Evolutionary conservation across 805 yeast species (phyloP).

Genomic region (Barnettozyma sucrosica): DNA sequence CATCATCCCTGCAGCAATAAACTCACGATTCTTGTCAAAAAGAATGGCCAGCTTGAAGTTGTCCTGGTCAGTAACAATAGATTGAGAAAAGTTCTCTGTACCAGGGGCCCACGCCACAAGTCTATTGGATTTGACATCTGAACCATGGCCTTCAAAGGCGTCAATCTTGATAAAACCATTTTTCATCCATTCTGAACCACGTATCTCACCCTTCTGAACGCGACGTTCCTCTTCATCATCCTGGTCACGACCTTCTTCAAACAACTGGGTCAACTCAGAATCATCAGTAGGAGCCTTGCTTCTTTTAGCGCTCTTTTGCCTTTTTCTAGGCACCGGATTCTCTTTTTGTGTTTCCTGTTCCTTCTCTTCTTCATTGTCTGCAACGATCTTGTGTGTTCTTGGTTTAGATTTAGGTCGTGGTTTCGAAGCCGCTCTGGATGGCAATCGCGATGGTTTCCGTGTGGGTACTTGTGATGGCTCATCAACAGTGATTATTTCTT

Average conservation of each 20-base stretch:
- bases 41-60: constrained; percentile 57
- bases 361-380: not conserved
- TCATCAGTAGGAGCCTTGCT: not conserved
- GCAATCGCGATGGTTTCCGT: constrained; percentile 12
- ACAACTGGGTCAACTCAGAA: not conserved
- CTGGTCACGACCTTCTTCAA: constrained; percentile 18
- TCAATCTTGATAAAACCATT: constrained; percentile 37
- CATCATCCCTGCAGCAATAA: constrained; percentile 69
- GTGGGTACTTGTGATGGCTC: constrained; percentile 17
- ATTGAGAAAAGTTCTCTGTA: constrained; percentile 40
- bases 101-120: constrained; percentile 64
- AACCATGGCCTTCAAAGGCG: constrained; percentile 47
- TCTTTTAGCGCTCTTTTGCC: constrained; percentile 9
- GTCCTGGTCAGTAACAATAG: constrained; percentile 38
- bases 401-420: constrained; percentile 3
- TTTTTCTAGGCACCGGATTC: not conserved
- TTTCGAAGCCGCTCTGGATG: constrained; percentile 8
- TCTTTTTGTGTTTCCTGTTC: too few species aligned
- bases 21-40: constrained; percentile 56
- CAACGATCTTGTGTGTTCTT: not conserved
- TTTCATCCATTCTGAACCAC: constrained; percentile 50
- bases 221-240: constrained; percentile 19
- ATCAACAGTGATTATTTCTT: constrained; percentile 46
- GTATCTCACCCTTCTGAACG: constrained; percentile 26
- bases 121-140: constrained; percentile 37